Base-by-base conservation (phyloP, 139 green algal species). In the Monoraphidium neglectum region DNA sequence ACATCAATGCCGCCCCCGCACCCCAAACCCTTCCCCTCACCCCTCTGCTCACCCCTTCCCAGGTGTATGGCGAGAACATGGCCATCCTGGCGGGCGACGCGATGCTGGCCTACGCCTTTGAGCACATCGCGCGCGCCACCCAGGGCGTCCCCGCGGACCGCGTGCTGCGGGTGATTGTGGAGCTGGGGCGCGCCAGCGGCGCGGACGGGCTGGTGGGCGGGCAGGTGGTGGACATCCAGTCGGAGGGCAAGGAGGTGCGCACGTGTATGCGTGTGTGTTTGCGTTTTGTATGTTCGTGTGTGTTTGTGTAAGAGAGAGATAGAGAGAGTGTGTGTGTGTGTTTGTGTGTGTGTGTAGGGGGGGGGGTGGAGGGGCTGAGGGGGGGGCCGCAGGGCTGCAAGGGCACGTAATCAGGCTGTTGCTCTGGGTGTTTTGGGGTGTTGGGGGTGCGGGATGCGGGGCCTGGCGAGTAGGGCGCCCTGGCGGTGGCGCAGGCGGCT, bases 41-140 rank as follows among this genome's bases (percentile, higher is more conserved):
- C 60, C 5, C 16, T 43, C 60, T 43, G 24, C 13, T 40, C n/a
- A 77, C 75, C 38, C 74, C 81, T 49, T 65, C 59, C 33, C 87
- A 95, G 87, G 91, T 94, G 46, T 99, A 95, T 77, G 95, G 97
- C 59, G 97, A 99, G 78, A 94, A 98, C 80, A 91, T 98, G 69
- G 97, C 97, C 36, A 97, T 99, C 74, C 87, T 99, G 32, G 90
- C 96, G 32, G 97, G 97, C 12, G 97, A 99, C 80, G 97, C 97
- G 26, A 80, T 99, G 72, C 90, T 99, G 16, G 89, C 87, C 2
- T 93, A 93, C 49, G 79, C 95, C 0, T 99, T 99, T 80, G 97
- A 99, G 90, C 90, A 99, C 88, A 94, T 98, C 68, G 95, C 93
- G 3, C 75, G 93, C 13, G 91, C 90, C 40, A 99, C 97, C 0